A percentile compares a stretch with the other conserved stretches of the same genome.
Conservation (phyloP, 768 basidiomycete species). For the Termitomyces sp. region DNA sequence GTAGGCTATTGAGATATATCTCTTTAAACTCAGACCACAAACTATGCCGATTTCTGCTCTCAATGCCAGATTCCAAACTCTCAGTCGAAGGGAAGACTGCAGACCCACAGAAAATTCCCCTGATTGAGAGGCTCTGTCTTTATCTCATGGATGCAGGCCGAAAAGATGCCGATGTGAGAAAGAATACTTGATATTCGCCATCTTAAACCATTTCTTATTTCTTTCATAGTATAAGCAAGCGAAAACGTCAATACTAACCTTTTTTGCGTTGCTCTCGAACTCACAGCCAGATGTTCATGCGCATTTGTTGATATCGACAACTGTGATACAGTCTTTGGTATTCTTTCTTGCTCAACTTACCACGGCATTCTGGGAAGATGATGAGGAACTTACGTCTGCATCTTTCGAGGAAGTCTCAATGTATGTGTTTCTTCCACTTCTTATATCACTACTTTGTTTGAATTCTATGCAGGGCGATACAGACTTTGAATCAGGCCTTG, state of each 20-base stretch:
- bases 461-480: constrained; percentile 40
- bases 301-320: constrained; percentile 41
- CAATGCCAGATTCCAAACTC: constrained; percentile 24
- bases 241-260: constrained; percentile 34
- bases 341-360: constrained; percentile 49
- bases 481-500: constrained; percentile 47
- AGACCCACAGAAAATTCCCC: constrained; percentile 30
- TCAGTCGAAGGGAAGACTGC: constrained; percentile 14
- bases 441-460: background rate
- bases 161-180: constrained; percentile 37
- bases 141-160: constrained; percentile 41
- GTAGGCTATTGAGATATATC: background rate
- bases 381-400: constrained; percentile 33
- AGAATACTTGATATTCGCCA: background rate
- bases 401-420: constrained; percentile 30
- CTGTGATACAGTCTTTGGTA: constrained; percentile 64
- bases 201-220: background rate
- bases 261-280: constrained; percentile 39
- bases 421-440: constrained; percentile 25
- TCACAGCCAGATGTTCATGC: constrained; percentile 34
- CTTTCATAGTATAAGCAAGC: constrained; percentile 19
- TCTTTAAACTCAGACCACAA: constrained; percentile 31
- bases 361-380: constrained; percentile 65
- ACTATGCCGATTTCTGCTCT: constrained; percentile 42
- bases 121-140: constrained; percentile 48